Evolutionary conservation across 805 yeast genomes (phyloP), one percentile per base, ranked within the genome.

Genomic region (Yamadazyma ubonensis): DNA sequence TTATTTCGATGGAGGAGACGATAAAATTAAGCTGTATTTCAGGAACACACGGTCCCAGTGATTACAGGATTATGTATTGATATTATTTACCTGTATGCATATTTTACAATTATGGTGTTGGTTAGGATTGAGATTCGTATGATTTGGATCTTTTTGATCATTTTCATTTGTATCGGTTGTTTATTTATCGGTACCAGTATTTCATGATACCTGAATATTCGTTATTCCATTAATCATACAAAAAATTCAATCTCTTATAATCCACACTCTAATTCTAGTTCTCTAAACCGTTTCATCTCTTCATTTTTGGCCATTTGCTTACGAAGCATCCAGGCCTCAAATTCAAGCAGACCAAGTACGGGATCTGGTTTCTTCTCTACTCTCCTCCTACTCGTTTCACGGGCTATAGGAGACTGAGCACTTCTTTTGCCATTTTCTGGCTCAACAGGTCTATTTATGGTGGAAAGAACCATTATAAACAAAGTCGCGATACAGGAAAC

Each of bases 11-110:
- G 79, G 70, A 17, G 63, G 61, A 15, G 71, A 63, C 15, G 56
- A 61, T 23, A 63, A 73, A 33, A 61, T 78, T 25, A 65, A 70
- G 0, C 65, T 61, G 27, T 79, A 79, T 48, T 79, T 79, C 63
- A 63, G 61, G 45, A 65, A 73, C 11, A 78, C 83, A 0, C 61
- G 83, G 45, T 37, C 39, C 7, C 26, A 23, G n/a, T 23, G 26
- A 23, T 23, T 4, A 10, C 12, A 10, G n/a, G 26, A 10, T 7
- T 23, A 6, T 23, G 26, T 23, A 6, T 5, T 10, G 9, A 10
- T 34, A 30, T 17, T 19, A 14, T 30, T 4, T 16, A 18, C 9
- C 30, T 11, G 7, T 14, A 11, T 15, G n/a, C 4, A 27, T 27
- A n/a, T 15, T 14, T 14, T 27, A 14, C 17, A 27, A 20, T 22